Conservation (phyloP, 768 basidiomycete species). For the Tricholoma sp. region DNA sequence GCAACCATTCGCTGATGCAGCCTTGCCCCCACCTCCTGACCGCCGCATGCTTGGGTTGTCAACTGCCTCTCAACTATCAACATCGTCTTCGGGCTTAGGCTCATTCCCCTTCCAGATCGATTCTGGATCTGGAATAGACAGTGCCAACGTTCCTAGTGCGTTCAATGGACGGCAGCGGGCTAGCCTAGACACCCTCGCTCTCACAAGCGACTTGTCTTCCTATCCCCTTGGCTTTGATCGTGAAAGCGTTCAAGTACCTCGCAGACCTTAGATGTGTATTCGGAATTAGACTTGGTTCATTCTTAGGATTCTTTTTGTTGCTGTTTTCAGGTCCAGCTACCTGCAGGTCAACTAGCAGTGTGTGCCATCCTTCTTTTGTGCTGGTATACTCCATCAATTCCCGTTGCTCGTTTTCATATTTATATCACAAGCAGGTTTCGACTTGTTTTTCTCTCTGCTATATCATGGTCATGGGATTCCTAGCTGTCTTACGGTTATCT, state of each 20-base stretch:
- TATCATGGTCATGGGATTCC: neutral
- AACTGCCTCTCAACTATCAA: constrained; percentile 70
- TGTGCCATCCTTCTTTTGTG: constrained; percentile 10
- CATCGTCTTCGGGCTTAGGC: constrained; percentile 74
- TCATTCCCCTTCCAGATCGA: constrained; percentile 88
- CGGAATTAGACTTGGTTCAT: neutral
- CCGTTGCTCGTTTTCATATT: constrained; percentile 2
- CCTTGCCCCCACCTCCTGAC: constrained; percentile 50
- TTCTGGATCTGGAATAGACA: constrained; percentile 40
- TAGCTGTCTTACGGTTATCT: constrained; percentile 5
- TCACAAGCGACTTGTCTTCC: constrained; percentile 79
- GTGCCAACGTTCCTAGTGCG: constrained; percentile 26
- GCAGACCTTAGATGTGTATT: constrained; percentile 10
- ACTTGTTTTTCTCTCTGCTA: neutral
- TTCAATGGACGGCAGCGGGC: constrained; percentile 58
- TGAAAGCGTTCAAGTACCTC: constrained; percentile 30
- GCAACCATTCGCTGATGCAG: constrained; percentile 21
- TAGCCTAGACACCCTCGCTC: constrained; percentile 78
- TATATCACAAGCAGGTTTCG: constrained; percentile 6
- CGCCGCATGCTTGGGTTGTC: constrained; percentile 66
- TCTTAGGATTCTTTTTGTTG: neutral
- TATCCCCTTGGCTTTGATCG: constrained; percentile 76
- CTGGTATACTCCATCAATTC: neutral
- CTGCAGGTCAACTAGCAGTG: constrained; percentile 13
- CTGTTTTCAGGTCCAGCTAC: constrained; percentile 7